Percentiles rank a stretch among this genome's conserved stretches.
Conservation (phyloP, 805 yeast genomes). For the Babjeviella inositovora region DNA sequence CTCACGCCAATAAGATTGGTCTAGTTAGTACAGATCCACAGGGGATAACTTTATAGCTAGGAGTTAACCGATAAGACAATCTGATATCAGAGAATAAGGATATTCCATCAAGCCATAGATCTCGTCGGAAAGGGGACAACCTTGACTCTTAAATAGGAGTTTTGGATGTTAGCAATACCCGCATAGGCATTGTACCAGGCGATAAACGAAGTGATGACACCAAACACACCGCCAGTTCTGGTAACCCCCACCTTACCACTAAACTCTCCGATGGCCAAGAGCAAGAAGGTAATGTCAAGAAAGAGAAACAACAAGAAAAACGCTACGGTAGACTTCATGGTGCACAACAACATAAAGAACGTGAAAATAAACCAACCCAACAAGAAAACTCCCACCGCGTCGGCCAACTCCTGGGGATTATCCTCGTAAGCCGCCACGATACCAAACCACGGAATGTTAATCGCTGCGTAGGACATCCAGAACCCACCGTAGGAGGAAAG, state of each 20-base stretch:
- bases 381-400: slow-evolving; percentile 43
- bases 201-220: slow-evolving; percentile 33
- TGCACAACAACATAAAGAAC: slow-evolving; percentile 30
- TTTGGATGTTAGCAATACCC: slow-evolving; percentile 40
- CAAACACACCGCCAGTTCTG: slow-evolving; percentile 49
- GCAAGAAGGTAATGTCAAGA: slow-evolving; percentile 20
- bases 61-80: no score
- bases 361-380: slow-evolving; percentile 55
- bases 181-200: slow-evolving; percentile 56
- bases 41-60: no score
- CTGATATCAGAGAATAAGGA: no score
- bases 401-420: slow-evolving; percentile 24
- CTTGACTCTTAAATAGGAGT: slow-evolving; percentile 37
- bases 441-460: slow-evolving; percentile 40
- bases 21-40: no score
- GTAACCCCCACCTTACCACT: slow-evolving; percentile 19
- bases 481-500: slow-evolving; percentile 37
- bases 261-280: slow-evolving; percentile 30
- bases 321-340: slow-evolving; percentile 46
- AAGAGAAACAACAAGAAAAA: slow-evolving; percentile 22
- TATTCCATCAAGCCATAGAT: no score
- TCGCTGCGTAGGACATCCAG: slow-evolving; percentile 65
- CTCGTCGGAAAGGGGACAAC: no score
- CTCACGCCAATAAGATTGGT: no score
- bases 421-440: slow-evolving; percentile 18